Evolutionary conservation across 805 yeast species (phyloP), one percentile per base, ranked within the genome.

Genomic region (Candida ipomoeae): DNA sequence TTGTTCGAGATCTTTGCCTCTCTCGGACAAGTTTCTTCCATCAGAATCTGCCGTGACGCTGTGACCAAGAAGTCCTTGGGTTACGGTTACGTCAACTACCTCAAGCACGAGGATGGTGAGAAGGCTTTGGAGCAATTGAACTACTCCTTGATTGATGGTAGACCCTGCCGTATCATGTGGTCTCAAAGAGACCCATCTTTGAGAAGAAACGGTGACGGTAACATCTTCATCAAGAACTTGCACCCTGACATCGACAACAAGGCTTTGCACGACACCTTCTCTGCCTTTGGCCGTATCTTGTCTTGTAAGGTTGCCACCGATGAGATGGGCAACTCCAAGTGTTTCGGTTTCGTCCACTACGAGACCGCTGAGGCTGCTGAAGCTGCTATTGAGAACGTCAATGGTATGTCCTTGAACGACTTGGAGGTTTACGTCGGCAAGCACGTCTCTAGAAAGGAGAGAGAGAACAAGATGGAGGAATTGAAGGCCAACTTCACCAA

Each of bases 131-230:
- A 90, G 69, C 94, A 89, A 75, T 83, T 94, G 75, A 94, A 92
- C 89, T 94, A 94, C 80, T 75, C 90, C 53, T 83, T 83, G 65
- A 84, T 94, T 77, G 91, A 91, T 74, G 97, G 97, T 67, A 89
- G 86, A 67, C 90, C 97, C 65, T 90, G 97, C 78, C 89, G 99
- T 76, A 92, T 94, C 79, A 94, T 94, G 98, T 90, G 98, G 97
- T 90, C 97, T 61, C 98, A 94, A 80, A 89, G 98, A 78, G 98
- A 94, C 72, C 98, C 99, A 59, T 81, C 96, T 55, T 73, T 84
- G 65, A 88, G 99, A 82, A 89, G 85, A 81, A 85, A 85, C 68
- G 97, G 97, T 72, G 86, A 89, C 58, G 97, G 97, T 67, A 94
- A 94, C 82, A 85, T 94, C 61, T 94, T 87, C 83, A 92, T 94